phyloP scores from a whole-genome alignment of 257 asterid species.

The Plectranthus barbatus region DNA sequence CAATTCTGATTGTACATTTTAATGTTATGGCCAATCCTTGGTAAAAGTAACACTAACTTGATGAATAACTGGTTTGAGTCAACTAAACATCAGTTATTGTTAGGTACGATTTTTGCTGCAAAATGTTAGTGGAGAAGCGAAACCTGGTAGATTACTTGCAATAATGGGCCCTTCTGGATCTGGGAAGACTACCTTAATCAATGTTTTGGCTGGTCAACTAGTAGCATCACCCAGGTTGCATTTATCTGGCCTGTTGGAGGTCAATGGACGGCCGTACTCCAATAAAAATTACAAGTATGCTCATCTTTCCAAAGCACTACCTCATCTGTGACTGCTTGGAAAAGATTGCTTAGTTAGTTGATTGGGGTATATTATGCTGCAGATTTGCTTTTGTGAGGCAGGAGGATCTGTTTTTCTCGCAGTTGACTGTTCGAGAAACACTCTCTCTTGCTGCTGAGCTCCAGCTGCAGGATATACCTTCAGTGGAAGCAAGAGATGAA shows the following conservation, averaged over 20 bases:
- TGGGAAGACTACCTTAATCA: conserved; percentile 94
- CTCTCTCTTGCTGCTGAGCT: conserved; percentile 91
- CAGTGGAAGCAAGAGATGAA: conserved; percentile 71
- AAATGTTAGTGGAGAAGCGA: conserved; percentile 80
- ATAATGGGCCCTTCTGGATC: conserved; percentile 99
- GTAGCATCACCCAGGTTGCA: conserved; percentile 65
- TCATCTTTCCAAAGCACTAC: not conserved
- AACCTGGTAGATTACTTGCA: conserved; percentile 90
- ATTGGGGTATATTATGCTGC: conserved; percentile 19
- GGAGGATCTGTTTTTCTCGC: conserved; percentile 96
- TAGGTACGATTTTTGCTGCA: conserved; percentile 79
- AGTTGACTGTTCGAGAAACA: conserved; percentile 96
- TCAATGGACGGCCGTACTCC: conserved; percentile 64
- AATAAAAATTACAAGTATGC: conserved; percentile 63
- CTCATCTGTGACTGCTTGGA: not conserved
- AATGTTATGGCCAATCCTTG: not conserved
- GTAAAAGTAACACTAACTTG: not conserved
- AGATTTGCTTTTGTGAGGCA: conserved; percentile 89
- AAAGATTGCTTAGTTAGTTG: conserved; percentile 2
- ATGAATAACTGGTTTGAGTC: conserved; percentile 2
- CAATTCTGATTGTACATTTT: not conserved
- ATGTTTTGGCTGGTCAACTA: conserved; percentile 84
- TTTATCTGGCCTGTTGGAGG: conserved; percentile 84
- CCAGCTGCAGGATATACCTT: conserved; percentile 70
- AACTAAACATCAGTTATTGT: conserved; percentile 11